Evolutionary conservation across 495 filamentous ascomycete genomes (phyloP), one percentile per base, ranked within the genome.

Genomic region (Podospora australis): DNA sequence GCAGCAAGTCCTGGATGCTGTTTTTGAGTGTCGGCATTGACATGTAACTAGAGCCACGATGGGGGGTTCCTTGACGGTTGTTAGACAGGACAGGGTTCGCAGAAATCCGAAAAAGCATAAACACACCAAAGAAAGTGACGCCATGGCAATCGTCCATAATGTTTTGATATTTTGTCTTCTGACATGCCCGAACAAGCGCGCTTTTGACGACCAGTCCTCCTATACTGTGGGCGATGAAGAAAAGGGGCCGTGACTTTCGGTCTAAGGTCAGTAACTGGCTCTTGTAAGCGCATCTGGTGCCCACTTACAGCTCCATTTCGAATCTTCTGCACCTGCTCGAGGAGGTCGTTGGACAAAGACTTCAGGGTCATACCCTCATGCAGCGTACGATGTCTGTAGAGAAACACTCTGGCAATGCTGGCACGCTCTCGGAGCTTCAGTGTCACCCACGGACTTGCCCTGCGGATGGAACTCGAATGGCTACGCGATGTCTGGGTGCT

Each of bases 201-300:
- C 64, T 56, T 59, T 82, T 84, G 4, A 68, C 77, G 2, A 82
- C 77, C 40, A 82, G 60, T 2, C 81, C 82, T 5, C 82, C 80
- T 6, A 83, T 80, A 52, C 81, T 83, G 41, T 84, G 82, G 24
- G 73, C 82, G 17, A 86, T 69, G 54, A 84, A 82, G 52, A 84
- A 77, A 1, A 85, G 57, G 1, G 79, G 81, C 1, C 80, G 67
- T 3, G 63, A 21, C 10, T 26, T 30, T 9, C 11, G 14, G 30
- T 56, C 35, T 46, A 1, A 10, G 8, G 2, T 28, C 26, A 44
- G 14, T 11, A 21, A 25, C 5, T 20, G n/a, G 10, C 39, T 11
- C 5, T 13, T 11, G n/a, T 4, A 13, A 49, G 20, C 28, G 26
- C 24, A 9, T n/a, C 30, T 6, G 16, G 35, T 9, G 3, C 2